These are phyloP conservation scores for Hemisphaericaspora xylofermentans DNA, from an alignment of 1,139 yeast species.

Conservation along the genomic window DNA sequence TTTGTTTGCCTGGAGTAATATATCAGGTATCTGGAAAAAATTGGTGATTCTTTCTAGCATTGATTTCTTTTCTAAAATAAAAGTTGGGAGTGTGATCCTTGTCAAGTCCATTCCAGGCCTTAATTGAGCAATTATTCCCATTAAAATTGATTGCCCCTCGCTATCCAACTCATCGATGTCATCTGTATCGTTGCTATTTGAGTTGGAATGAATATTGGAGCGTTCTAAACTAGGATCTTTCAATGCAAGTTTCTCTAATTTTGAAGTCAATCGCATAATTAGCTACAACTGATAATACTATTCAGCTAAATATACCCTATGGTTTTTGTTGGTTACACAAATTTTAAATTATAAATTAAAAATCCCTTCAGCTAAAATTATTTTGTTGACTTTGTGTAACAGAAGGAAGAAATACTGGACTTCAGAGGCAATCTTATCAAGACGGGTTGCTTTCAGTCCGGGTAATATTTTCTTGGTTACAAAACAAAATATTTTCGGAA, in stretches of 20 bases:
- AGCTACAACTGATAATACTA: not conserved
- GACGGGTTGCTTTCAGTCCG: not conserved
- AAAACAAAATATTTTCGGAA: not conserved
- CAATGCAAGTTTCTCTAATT: constrained; percentile 32
- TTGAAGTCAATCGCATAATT: constrained; percentile 37
- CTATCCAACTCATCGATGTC: constrained; percentile 91
- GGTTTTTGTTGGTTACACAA: not conserved
- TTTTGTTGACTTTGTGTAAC: not conserved
- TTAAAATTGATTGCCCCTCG: constrained; percentile 80
- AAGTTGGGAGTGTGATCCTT: constrained; percentile 90
- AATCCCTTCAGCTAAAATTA: not conserved
- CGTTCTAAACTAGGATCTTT: constrained; percentile 9
- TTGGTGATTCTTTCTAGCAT: constrained; percentile 96
- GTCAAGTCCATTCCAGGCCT: constrained; percentile 91
- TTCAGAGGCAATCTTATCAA: not conserved
- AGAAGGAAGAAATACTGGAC: not conserved
- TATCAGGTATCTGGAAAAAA: constrained; percentile 78
- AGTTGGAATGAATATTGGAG: not conserved
- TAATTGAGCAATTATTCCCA: constrained; percentile 85
- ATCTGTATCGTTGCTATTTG: constrained; percentile 35
- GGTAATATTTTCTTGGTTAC: not conserved
- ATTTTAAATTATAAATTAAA: not conserved
- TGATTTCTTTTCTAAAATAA: constrained; percentile 88
- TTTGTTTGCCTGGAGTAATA: constrained; percentile 67
- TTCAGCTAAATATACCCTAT: no score